Evolutionary conservation across 345 rosid species (phyloP).

Genomic region (Rhodomyrtus tomentosa): DNA sequence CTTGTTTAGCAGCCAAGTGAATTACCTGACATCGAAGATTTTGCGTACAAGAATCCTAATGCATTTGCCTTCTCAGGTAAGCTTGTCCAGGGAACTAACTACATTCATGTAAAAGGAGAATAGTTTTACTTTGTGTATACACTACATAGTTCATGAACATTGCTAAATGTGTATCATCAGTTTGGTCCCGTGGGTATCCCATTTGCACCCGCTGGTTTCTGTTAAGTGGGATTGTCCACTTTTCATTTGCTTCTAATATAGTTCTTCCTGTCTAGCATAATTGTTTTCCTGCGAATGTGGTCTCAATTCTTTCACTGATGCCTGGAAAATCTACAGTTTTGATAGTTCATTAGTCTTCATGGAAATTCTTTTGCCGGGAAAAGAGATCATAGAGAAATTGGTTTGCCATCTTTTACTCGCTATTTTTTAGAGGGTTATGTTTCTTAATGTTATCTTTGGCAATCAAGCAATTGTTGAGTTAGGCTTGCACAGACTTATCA

Average conservation of each 20-base stretch:
- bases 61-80: slow-evolving; percentile 23
- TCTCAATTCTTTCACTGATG: not conserved
- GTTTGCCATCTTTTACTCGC: not conserved
- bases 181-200: not conserved
- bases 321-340: not conserved
- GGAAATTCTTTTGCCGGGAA: not conserved
- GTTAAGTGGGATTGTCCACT: not conserved
- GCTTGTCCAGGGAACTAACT: not conserved
- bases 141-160: not conserved
- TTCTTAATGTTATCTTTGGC: not conserved
- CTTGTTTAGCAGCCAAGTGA: slow-evolving; percentile 21
- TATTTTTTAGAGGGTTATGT: not conserved
- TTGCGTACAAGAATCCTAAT: slow-evolving; percentile 34
- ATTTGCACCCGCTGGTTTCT: not conserved
- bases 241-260: not conserved
- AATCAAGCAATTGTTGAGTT: not conserved
- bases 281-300: not conserved
- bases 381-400: not conserved
- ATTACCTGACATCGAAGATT: slow-evolving; percentile 71
- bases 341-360: not conserved
- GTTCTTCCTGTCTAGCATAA: not conserved
- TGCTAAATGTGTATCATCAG: not conserved
- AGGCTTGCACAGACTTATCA: not conserved
- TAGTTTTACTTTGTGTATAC: not conserved
- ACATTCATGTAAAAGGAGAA: not conserved